phyloP scores from a whole-genome alignment of 352 stramenopile species.

The Phytophthora pistaciae region DNA sequence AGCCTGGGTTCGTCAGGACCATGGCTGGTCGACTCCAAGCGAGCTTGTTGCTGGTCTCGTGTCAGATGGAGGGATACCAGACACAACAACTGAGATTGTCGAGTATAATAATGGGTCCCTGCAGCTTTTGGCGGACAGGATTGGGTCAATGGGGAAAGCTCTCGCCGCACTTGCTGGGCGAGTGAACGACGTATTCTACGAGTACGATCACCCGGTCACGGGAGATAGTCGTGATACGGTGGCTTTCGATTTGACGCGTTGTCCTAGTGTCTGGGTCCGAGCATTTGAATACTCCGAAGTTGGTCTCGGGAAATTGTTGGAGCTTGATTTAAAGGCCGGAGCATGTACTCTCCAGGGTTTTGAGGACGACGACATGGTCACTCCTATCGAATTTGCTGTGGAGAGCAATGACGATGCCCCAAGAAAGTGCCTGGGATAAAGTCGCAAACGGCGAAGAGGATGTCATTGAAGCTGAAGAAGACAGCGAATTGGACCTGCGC shows the following conservation, averaged over 20 bases:
- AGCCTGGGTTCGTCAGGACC: constrained; percentile 17
- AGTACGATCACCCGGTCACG: neutral
- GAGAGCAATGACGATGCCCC: neutral
- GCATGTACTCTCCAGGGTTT: neutral
- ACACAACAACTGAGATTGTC: constrained; percentile 37
- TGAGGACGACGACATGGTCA: neutral
- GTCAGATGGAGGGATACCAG: constrained; percentile 27
- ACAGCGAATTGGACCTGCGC: neutral
- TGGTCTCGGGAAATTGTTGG: neutral
- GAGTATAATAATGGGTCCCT: constrained; percentile 6
- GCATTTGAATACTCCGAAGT: constrained; percentile 3
- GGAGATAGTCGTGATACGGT: neutral
- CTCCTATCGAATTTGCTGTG: neutral
- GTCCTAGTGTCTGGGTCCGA: neutral
- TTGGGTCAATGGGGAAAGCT: neutral
- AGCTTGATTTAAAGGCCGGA: neutral
- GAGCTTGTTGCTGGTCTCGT: constrained; percentile 27
- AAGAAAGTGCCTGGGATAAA: neutral
- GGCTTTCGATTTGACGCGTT: neutral
- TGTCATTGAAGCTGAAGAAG: constrained; percentile 1
- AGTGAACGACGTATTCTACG: neutral
- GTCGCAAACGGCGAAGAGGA: neutral
- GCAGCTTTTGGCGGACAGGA: neutral
- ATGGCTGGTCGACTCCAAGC: constrained; percentile 26
- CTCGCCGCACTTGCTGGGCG: neutral